These are phyloP conservation scores for Flaveria brownii DNA, from an alignment of 129 eudicot species.

Conservation along the genomic window DNA sequence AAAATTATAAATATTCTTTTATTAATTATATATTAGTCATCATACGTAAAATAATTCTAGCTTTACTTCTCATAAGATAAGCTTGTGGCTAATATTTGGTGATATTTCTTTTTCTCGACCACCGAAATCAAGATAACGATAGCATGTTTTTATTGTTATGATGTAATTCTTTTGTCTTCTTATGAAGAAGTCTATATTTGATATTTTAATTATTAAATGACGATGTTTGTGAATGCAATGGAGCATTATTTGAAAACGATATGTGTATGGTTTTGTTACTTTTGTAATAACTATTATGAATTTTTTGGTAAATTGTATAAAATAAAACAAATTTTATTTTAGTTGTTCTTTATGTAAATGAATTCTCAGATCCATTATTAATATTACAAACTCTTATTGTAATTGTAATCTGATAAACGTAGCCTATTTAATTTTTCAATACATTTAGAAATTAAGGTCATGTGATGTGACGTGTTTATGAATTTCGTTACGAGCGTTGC, in stretches of 20 bases:
- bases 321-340: neutral
- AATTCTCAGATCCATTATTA: neutral
- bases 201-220: neutral
- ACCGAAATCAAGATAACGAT: slow-evolving; percentile 2
- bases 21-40: no score
- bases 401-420: neutral
- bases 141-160: neutral
- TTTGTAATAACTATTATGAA: neutral
- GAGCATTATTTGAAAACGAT: neutral
- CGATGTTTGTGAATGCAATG: neutral
- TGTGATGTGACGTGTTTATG: no score
- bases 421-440: neutral
- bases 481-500: no score
- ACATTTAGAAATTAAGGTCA: no score
- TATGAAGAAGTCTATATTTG: neutral
- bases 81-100: neutral
- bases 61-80: neutral
- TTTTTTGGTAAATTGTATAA: neutral
- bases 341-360: neutral
- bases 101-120: neutral
- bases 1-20: no score
- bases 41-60: neutral
- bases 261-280: neutral
- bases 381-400: neutral
- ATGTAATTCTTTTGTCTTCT: neutral